Percentiles rank a stretch among this genome's conserved stretches.
phyloP scores from a whole-genome alignment of 2,329 filamentous ascomycete genomes.

The Penicillium janthinellum region DNA sequence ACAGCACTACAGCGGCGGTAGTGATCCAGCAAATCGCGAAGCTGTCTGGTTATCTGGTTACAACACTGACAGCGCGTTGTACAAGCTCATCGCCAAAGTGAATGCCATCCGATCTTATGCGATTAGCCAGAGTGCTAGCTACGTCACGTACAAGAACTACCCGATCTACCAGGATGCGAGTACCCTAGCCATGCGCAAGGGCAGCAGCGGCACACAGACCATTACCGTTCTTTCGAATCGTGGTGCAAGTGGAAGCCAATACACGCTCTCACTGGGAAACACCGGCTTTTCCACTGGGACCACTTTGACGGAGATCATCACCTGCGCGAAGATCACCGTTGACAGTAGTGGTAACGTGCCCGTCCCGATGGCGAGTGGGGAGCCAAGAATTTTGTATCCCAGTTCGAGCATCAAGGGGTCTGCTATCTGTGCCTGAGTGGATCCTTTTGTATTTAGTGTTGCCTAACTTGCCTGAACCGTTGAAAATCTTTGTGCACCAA shows the following conservation, averaged over 20 bases:
- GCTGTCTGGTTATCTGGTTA: conserved; percentile 60
- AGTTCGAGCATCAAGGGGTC: conserved; percentile 14
- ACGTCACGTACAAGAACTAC: conserved; percentile 45
- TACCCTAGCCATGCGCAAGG: conserved; percentile 49
- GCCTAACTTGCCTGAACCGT: background rate
- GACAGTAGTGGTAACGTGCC: conserved; percentile 48
- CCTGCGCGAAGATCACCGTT: conserved; percentile 48
- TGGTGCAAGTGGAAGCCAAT: conserved; percentile 33
- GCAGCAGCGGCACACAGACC: conserved; percentile 43
- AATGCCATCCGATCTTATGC: conserved; percentile 56
- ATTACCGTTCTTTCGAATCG: conserved; percentile 49
- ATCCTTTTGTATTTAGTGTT: background rate
- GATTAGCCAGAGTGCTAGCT: conserved; percentile 41
- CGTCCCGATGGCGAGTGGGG: conserved; percentile 47
- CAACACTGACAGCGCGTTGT: conserved; percentile 51
- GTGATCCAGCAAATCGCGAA: conserved; percentile 56
- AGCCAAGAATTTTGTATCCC: conserved; percentile 45
- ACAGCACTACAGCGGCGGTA: conserved; percentile 60
- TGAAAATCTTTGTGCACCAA: background rate
- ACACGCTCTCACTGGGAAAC: conserved; percentile 24
- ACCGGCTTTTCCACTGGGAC: conserved; percentile 27
- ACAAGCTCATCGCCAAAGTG: conserved; percentile 49
- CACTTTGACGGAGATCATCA: conserved; percentile 30
- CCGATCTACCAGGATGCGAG: conserved; percentile 48
- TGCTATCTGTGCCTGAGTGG: conserved; percentile 15